phyloP scores from a whole-genome alignment of 139 green algal genomes.

The Micromonas commoda region DNA sequence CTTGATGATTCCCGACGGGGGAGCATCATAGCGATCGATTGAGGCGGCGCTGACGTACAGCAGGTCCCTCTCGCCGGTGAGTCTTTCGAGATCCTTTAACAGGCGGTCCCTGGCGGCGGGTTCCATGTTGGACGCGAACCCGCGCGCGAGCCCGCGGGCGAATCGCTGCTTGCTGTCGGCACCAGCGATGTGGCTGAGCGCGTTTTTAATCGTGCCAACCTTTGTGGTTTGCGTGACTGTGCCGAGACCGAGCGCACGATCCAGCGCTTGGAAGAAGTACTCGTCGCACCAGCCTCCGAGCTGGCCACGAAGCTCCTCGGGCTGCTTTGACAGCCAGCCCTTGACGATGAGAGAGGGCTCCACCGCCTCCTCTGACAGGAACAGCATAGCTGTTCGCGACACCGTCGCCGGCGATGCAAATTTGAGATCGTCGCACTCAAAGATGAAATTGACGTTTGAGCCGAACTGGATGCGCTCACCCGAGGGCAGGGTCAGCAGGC shows the following conservation, averaged over 20 bases:
- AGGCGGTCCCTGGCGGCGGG: conserved; percentile 39
- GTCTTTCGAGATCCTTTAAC: not conserved
- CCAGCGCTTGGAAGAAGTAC: conserved; percentile 43
- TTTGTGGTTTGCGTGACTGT: conserved; percentile 50
- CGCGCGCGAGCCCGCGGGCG: conserved; percentile 44
- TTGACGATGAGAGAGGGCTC: conserved; percentile 45
- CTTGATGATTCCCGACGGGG: not conserved
- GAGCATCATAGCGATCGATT: not conserved
- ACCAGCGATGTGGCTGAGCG: not conserved
- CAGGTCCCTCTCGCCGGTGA: conserved; percentile 3
- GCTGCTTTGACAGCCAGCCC: conserved; percentile 41
- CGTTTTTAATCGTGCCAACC: conserved; percentile 32
- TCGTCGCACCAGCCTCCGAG: conserved; percentile 39
- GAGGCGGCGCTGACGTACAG: not conserved
- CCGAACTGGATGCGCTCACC: conserved; percentile 79
- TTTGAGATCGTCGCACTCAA: conserved; percentile 70
- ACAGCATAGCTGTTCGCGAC: conserved; percentile 60
- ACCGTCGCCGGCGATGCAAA: conserved; percentile 78
- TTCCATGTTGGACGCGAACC: conserved; percentile 52
- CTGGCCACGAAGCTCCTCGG: conserved; percentile 10
- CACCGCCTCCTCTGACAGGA: conserved; percentile 56
- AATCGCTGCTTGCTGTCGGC: conserved; percentile 41
- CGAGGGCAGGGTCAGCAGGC: conserved; percentile 67
- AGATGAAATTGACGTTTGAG: conserved; percentile 80
- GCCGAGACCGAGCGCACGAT: conserved; percentile 39